Base-by-base conservation (phyloP, 1,284 basidiomycete genomes). In the Trametes sp. region DNA sequence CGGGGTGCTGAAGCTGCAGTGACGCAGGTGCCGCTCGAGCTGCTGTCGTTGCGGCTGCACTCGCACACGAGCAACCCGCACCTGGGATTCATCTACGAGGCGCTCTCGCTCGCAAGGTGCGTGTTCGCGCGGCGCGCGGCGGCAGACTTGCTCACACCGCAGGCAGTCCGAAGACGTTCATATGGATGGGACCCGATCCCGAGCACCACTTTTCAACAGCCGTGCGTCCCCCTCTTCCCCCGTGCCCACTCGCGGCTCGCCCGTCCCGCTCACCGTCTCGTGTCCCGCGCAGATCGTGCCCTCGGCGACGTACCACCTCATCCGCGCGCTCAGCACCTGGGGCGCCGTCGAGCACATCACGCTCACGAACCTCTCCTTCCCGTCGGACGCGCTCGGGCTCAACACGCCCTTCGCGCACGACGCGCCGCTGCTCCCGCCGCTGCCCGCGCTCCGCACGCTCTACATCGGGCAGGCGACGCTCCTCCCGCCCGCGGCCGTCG, bases 201-300 rank as follows among this genome's bases (percentile, higher is more conserved):
- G 80, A 80, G 21, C 85, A 87, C 65, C 83, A 87, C 68, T 86
- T 86, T 70, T 86, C 85, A 1, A 84, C 77, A 19, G 84, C 86
- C 21, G 86, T 86, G 69, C 69, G 83, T 77, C 29, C 35, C 2
- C 23, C 38, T 46, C 10, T 23, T 19, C 19, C 33, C 4, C n/a
- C 14, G 13, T 26, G 33, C 31, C 23, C 49, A 11, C 24, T 50
- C 21, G n/a, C n/a, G n/a, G n/a, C n/a, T n/a, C n/a, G n/a, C n/a
- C n/a, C n/a, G n/a, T n/a, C n/a, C 42, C 38, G 23, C 48, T 52
- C 9, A 19, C 28, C 44, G n/a, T 41, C 57, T 8, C 57, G 46
- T 57, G 53, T 38, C 38, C 38, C 6, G 16, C 56, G 45, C 67
- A 87, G 84, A 84, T 86, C 54, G 81, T 87, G 5, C 76, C 83